phyloP scores from a whole-genome alignment of 352 stramenopile genomes.

The Blastocystis hominis region DNA sequence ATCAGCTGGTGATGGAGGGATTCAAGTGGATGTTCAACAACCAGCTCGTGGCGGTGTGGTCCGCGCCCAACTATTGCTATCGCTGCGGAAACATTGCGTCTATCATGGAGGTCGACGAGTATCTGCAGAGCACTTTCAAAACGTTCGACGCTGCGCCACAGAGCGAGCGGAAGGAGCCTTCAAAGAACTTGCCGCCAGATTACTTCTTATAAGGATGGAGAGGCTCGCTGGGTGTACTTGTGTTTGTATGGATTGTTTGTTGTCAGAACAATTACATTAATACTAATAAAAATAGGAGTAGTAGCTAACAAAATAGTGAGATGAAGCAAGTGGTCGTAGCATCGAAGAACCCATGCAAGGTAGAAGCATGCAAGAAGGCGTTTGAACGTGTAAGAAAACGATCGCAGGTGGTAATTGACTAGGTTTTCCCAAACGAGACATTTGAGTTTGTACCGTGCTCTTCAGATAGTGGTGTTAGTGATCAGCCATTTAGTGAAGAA shows the following conservation, averaged over 20 bases:
- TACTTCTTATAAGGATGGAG: constrained; percentile 84
- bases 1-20: constrained; percentile 74
- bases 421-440: not conserved
- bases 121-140: constrained; percentile 63
- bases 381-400: not conserved
- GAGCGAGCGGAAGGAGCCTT: constrained; percentile 84
- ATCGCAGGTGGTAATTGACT: not conserved
- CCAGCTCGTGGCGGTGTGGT: constrained; percentile 81
- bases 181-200: constrained; percentile 94
- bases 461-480: not conserved
- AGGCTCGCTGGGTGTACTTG: not conserved
- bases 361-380: not conserved
- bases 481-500: not conserved
- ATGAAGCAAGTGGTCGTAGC: not conserved
- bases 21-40: constrained; percentile 1
- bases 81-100: constrained; percentile 76
- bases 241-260: constrained; percentile 68
- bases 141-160: constrained; percentile 79
- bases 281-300: too few relatives aligned
- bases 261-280: not conserved
- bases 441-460: not conserved
- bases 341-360: not conserved
- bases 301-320: not conserved
- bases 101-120: constrained; percentile 74
- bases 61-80: too few relatives aligned